Evolutionary conservation across 257 asterid genomes (phyloP).

Genomic region (Cynanchum wilfordii): DNA sequence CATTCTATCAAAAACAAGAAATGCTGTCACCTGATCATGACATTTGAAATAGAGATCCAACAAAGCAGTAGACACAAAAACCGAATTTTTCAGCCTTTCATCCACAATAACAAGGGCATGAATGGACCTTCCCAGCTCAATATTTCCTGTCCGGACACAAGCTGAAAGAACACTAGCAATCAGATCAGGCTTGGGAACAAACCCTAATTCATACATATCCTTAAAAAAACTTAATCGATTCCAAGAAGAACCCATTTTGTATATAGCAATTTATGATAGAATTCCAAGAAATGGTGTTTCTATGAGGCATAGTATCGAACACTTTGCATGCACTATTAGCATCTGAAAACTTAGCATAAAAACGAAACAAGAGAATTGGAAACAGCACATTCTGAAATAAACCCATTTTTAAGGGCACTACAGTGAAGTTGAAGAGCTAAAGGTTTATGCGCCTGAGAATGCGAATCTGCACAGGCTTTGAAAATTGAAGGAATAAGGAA

Average conservation of each 20-base stretch:
- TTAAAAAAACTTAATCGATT: constrained; percentile 41
- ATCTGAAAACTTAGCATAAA: constrained; percentile 40
- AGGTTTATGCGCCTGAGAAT: constrained; percentile 32
- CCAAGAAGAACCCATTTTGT: constrained; percentile 40
- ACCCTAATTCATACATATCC: constrained; percentile 15
- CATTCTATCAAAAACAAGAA: constrained; percentile 48
- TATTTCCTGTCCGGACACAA: constrained; percentile 38
- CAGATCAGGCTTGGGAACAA: constrained; percentile 63
- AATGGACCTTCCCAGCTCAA: constrained; percentile 48
- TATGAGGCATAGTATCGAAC: constrained; percentile 58
- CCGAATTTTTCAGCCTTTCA: constrained; percentile 42
- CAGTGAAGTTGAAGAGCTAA: constrained; percentile 56
- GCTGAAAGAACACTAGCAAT: constrained; percentile 47
- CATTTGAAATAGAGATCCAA: constrained; percentile 51
- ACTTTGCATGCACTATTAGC: constrained; percentile 29
- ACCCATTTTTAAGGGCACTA: constrained; percentile 46
- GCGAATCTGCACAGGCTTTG: constrained; percentile 46
- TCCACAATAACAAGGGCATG: constrained; percentile 55
- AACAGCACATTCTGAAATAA: constrained; percentile 38
- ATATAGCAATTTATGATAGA: constrained; percentile 38
- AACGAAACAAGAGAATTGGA: constrained; percentile 58
- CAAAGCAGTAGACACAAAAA: constrained; percentile 43
- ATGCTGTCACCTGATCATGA: constrained; percentile 36
- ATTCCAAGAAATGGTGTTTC: constrained; percentile 27
- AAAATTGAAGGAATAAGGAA: constrained; percentile 59